Evolutionary conservation across 2,329 filamentous ascomycete genomes (phyloP), one percentile per base, ranked within the genome.

Genomic region (Pyrenochaeta sp.): DNA sequence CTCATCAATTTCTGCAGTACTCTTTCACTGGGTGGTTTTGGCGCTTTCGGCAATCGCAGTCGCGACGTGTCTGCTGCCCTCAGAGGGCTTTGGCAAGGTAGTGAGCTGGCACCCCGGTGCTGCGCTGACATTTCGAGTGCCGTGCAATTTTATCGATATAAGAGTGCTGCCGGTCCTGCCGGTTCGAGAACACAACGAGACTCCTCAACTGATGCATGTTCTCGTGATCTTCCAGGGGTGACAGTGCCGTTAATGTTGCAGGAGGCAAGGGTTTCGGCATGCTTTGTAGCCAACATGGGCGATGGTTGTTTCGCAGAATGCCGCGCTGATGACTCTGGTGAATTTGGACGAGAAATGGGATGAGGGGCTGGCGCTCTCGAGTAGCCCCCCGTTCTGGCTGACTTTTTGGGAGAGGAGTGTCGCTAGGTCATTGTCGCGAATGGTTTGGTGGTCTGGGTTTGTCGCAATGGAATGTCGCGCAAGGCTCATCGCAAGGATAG

Each of bases 11-110:
- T 51, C 5, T 50, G 28, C 19, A 44, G 37, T 56, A 36, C 34
- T 58, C 39, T 53, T 54, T 49, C 28, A 13, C 54, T 22, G 50
- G 52, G 52, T 32, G 47, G n/a, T 52, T 67, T 63, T 44, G 53
- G 58, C 43, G 58, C 57, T 61, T 61, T 65, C 42, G 62, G 58
- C 55, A 61, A 47, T 59, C 30, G 25, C 43, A 56, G 24, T 62
- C 56, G 56, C 50, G 50, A 50, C 44, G 46, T 45, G 40, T 54
- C 32, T 52, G 40, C 28, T 19, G 19, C 32, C 27, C 22, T 8
- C 24, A 53, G 19, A 42, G 32, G 30, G 30, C 48, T 37, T 42
- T 54, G 53, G 43, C 36, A 57, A 37, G 28, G 34, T 48, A 50
- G 28, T 46, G 37, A 34, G 8, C 32, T 51, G 57, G 54, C 51